Evolutionary conservation across 108 stramenopile genomes (phyloP).

Genomic region (Nannochloropsis salina): DNA sequence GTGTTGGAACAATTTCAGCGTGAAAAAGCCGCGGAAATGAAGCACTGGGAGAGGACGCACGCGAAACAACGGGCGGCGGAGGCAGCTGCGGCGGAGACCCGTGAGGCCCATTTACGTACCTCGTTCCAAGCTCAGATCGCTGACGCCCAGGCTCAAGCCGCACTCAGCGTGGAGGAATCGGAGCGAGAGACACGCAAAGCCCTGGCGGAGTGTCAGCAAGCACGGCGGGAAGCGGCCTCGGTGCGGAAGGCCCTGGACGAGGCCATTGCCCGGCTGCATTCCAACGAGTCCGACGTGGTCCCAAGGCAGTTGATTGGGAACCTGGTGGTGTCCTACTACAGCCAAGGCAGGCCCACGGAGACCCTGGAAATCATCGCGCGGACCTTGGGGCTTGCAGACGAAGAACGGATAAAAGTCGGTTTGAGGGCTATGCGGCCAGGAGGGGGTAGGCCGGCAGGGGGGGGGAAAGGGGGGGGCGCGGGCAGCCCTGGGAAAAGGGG

Average conservation of each 20-base stretch:
- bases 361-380: background rate
- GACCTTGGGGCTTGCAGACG: background rate
- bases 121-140: background rate
- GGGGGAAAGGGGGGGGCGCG: background rate
- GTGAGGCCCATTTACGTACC: background rate
- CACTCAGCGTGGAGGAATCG: background rate
- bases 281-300: background rate
- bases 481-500: background rate
- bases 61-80: background rate
- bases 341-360: background rate
- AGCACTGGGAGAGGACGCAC: background rate
- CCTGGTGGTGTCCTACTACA: constrained; percentile 17
- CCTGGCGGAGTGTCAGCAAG: background rate
- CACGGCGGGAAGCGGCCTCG: background rate
- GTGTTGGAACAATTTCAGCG: background rate
- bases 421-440: background rate
- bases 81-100: background rate
- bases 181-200: background rate
- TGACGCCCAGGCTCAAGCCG: background rate
- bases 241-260: background rate
- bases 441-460: background rate
- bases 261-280: constrained; percentile 11
- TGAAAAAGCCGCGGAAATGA: background rate
- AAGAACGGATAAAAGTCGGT: background rate
- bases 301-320: background rate